Base-by-base conservation (phyloP, 129 eudicot genomes). In the Solidago caesia region DNA sequence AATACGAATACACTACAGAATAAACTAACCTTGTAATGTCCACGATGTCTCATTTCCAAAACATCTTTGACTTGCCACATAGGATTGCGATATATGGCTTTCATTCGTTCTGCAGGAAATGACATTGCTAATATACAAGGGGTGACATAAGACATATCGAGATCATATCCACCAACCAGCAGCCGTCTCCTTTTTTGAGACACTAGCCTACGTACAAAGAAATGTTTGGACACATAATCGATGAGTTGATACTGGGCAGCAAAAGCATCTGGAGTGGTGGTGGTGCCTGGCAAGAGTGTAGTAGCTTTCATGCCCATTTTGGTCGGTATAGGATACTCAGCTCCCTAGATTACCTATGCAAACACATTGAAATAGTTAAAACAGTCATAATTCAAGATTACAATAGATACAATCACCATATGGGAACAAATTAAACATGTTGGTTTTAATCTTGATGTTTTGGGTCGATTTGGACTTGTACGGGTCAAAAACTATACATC, bases 151-250 rank as follows among this genome's bases (percentile, higher is more conserved):
- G 91, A 84, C 94, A 90, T 90, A 59, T 90, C 96, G 29, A 90
- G 96, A 80, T 90, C 91, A 65, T 90, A 90, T 13, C 96, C 96
- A 26, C 85, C 96, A 72, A 90, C 96, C 55, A 87, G 78, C 94
- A 90, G 70, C 64, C 96, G 84, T 77, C 96, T 85, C 48, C 96
- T 78, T 52, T 87, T 78, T 51, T 88, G 86, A 41, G 96, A 90
- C 51, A 90, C 96, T 56, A 90, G 65, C 59, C 87, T 84, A 45
- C 96, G 91, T 72, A 90, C 55, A 61, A 62, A 82, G 27, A 79
- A 70, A 59, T 77, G 83, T 73, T 55, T 80, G 44, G 91, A 85
- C 46, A 88, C 75, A 75, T 86, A 87, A 77, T 79, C 76, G 27
- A 90, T 49, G 43, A 87, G 68, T 12, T 79, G 88, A 65, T 49